Evolutionary conservation across 352 stramenopile species (phyloP).

Genomic region (Pythium grandisporangium): DNA sequence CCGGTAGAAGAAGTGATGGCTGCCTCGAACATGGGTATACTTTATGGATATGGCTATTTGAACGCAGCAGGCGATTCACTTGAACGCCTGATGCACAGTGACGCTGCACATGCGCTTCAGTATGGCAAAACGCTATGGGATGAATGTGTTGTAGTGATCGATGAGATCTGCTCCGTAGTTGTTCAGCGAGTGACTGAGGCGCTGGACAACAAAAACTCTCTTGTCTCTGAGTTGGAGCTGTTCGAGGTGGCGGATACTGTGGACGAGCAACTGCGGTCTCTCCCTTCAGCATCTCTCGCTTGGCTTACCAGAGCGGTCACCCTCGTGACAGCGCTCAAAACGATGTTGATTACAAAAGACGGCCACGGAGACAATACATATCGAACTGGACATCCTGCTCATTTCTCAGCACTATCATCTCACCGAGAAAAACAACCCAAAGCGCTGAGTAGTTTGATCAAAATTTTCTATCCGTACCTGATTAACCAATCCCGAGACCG

Average conservation of each 20-base stretch:
- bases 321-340: neutral
- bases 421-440: neutral
- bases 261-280: slow-evolving; percentile 1
- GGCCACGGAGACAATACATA: too few species aligned
- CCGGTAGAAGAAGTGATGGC: slow-evolving; percentile 1
- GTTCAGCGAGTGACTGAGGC: neutral
- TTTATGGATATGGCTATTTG: neutral
- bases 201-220: slow-evolving; percentile 3
- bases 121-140: neutral
- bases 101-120: neutral
- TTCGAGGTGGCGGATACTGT: slow-evolving; percentile 4
- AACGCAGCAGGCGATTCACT: neutral
- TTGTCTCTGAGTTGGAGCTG: slow-evolving; percentile 15
- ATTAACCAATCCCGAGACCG: slow-evolving; percentile 36
- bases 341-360: too few species aligned
- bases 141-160: slow-evolving; percentile 5
- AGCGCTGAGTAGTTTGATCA: slow-evolving; percentile 31
- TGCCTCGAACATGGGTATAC: neutral
- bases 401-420: too few species aligned
- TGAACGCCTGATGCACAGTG: neutral
- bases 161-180: slow-evolving; percentile 4
- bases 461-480: slow-evolving; percentile 68
- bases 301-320: neutral
- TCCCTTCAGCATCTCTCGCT: neutral
- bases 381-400: too few species aligned